These are phyloP conservation scores for Syzygium oleosum DNA, from an alignment of 345 rosid species.

Conservation along the genomic window DNA sequence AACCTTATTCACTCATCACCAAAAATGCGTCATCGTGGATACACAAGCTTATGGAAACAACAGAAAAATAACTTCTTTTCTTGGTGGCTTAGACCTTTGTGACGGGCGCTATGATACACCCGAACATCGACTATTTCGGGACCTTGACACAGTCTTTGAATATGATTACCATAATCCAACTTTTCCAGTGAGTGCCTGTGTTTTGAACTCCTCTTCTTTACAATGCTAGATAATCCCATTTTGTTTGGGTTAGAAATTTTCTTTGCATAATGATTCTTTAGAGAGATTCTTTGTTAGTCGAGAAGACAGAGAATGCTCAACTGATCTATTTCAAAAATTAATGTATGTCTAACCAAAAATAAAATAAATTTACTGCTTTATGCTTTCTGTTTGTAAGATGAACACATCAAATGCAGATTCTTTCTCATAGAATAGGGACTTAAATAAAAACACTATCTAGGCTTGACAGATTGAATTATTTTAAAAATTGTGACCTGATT, in stretches of 20 bases:
- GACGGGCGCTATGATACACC: conserved; percentile 82
- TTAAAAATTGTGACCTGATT: background rate
- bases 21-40: conserved; percentile 69
- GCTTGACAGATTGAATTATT: background rate
- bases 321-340: background rate
- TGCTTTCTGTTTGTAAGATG: background rate
- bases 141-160: conserved; percentile 41
- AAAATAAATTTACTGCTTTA: background rate
- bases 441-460: background rate
- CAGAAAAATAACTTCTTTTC: conserved; percentile 46
- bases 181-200: conserved; percentile 36
- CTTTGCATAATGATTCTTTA: background rate
- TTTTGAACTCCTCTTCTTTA: background rate
- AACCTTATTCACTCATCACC: conserved; percentile 65
- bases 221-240: background rate
- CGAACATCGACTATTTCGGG: conserved; percentile 47
- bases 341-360: background rate
- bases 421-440: background rate
- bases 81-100: conserved; percentile 71
- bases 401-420: background rate
- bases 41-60: conserved; percentile 57
- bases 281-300: background rate
- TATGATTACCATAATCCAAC: conserved; percentile 61
- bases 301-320: background rate
- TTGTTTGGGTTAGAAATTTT: background rate